These are phyloP conservation scores for Fusarium cyanostomum DNA, from an alignment of 2,329 filamentous ascomycete species.

Conservation along the genomic window DNA sequence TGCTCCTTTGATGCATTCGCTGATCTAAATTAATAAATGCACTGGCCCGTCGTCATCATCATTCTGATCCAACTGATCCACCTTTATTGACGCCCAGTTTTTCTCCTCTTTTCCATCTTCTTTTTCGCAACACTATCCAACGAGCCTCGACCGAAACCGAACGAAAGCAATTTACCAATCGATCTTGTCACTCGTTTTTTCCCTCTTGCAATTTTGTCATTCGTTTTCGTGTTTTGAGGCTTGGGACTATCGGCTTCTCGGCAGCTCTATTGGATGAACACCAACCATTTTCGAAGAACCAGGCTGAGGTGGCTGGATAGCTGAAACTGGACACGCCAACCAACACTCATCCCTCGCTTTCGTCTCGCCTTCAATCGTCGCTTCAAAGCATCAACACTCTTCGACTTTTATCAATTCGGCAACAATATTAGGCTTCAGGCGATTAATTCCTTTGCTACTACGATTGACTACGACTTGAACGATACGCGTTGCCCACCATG, in stretches of 20 bases:
- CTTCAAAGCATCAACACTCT: not conserved
- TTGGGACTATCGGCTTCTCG: not conserved
- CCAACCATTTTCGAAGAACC: slow-evolving; percentile 4
- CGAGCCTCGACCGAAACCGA: not conserved
- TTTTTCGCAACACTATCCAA: not conserved
- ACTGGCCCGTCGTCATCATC: not conserved
- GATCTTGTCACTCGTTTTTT: slow-evolving; percentile 3
- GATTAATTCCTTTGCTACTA: not conserved
- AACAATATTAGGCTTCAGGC: not conserved
- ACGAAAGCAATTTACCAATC: not conserved
- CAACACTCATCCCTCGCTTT: not conserved
- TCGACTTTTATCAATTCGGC: not conserved
- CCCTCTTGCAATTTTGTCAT: not conserved
- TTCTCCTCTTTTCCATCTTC: not conserved
- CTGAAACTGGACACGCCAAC: slow-evolving; percentile 21
- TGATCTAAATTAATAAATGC: slow-evolving; percentile 10
- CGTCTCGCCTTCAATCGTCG: not conserved
- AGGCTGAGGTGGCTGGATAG: slow-evolving; percentile 21
- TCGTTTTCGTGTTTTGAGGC: slow-evolving; percentile 14
- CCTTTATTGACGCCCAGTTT: not conserved
- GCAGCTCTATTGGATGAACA: not conserved
- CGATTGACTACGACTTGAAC: not conserved
- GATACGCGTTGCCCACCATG: slow-evolving; percentile 32
- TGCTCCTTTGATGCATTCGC: not conserved
- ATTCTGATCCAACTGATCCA: not conserved